phyloP scores from a whole-genome alignment of 495 filamentous ascomycete genomes.

The Trichoderma orchidacearum region DNA sequence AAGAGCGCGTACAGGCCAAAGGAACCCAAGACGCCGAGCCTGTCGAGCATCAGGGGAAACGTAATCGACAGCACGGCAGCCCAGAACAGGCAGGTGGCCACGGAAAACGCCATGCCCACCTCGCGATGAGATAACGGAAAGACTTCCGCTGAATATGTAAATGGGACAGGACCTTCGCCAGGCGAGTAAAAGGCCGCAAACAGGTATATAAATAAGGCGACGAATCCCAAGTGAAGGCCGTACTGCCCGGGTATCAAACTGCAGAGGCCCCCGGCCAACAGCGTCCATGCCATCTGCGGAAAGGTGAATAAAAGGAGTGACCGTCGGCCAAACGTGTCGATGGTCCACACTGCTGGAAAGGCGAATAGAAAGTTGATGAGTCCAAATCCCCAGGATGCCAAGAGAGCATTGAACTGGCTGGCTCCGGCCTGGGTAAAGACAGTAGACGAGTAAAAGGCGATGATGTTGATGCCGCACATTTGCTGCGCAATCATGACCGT shows the following conservation, averaged over 20 bases:
- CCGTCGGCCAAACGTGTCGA: conserved; percentile 74
- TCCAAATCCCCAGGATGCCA: conserved; percentile 69
- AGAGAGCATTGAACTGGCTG: conserved; percentile 41
- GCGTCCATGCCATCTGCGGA: conserved; percentile 70
- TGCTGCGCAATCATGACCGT: conserved; percentile 57
- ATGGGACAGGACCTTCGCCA: conserved; percentile 74
- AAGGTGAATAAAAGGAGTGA: conserved; percentile 71
- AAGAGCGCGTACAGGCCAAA: conserved; percentile 49
- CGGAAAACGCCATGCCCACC: conserved; percentile 61
- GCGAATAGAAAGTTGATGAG: conserved; percentile 75
- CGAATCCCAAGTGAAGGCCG: conserved; percentile 42
- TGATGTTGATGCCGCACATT: conserved; percentile 57
- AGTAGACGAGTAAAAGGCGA: conserved; percentile 74
- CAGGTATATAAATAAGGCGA: conserved; percentile 59
- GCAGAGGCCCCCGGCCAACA: conserved; percentile 58
- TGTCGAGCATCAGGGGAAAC: conserved; percentile 48
- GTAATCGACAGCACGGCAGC: conserved; percentile 50
- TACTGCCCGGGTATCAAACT: conserved; percentile 44
- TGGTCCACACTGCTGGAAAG: conserved; percentile 70
- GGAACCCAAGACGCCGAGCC: conserved; percentile 37
- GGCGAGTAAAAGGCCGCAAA: conserved; percentile 64
- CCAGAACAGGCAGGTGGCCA: conserved; percentile 57
- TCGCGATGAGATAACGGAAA: conserved; percentile 64
- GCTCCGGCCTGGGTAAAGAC: conserved; percentile 56
- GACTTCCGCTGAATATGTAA: conserved; percentile 68